Base-by-base conservation (phyloP, 2,329 filamentous ascomycete species). In the Aspergillus novoparasiticus region DNA sequence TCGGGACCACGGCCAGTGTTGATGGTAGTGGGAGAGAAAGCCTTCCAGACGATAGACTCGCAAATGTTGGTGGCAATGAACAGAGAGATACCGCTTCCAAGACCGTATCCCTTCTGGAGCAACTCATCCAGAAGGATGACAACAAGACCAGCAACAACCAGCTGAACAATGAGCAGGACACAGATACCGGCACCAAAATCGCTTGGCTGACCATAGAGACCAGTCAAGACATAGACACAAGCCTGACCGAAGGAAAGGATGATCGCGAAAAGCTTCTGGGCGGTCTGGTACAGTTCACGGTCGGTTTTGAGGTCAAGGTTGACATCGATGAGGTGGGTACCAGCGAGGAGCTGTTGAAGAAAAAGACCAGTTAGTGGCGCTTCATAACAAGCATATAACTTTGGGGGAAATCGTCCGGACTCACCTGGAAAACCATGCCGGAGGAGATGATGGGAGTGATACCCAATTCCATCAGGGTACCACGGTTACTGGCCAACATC, bases 61-160 rank as follows among this genome's bases (percentile, higher is more conserved):
- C 95, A 99, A 77, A 99, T 98, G 88, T 98, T 98, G 85, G 95
- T 99, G 71, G 95, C 95, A 79, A 99, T 99, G 87, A 99, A 99
- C 69, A 99, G 91, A 55, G 94, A 98, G 80, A 99, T 99, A 83
- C 95, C 95, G 78, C 92, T 96, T 82, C 95, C 95, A 69, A 99
- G 90, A 82, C 95, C 95, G 77, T 99, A 99, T 72, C 95, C 95
- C 89, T 99, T 99, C 85, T 99, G 96, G 74, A 99, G 90, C 65
- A 99, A 90, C 87, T 99, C 95, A 76, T 99, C 95, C 64, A 99
- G 92, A 64, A 99, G 92, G 81, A 99, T 98, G 82, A 99, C 96
- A 77, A 99, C 97, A 83, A 99, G 89, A 75, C 95, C 96, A 72
- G 96, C 95, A 76, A 97, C 90, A 74, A 99, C 93, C 71, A 99